phyloP scores from a whole-genome alignment of 2,329 filamentous ascomycete species.

The Xylaria multiplex region DNA sequence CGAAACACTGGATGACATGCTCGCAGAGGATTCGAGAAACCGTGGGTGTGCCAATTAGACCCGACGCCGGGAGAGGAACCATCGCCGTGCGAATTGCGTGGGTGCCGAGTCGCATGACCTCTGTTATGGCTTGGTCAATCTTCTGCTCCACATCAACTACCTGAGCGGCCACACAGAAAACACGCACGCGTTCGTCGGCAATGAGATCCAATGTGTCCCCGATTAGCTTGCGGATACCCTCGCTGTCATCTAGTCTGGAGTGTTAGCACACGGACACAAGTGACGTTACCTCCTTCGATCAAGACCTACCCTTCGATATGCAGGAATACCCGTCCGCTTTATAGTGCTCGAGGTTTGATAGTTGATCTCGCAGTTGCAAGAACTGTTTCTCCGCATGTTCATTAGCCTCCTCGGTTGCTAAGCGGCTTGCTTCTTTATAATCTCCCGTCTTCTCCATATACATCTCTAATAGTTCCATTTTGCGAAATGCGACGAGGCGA shows the following conservation, averaged over 20 bases:
- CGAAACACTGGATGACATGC: slow-evolving; percentile 31
- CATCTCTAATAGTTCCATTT: slow-evolving; percentile 28
- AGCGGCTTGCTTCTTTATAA: slow-evolving; percentile 30
- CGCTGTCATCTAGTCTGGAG: slow-evolving; percentile 12
- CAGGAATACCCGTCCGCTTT: slow-evolving; percentile 31
- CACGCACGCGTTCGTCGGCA: slow-evolving; percentile 33
- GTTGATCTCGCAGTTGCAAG: slow-evolving; percentile 15
- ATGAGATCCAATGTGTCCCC: slow-evolving; percentile 25
- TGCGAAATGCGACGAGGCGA: slow-evolving; percentile 18
- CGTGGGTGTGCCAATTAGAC: slow-evolving; percentile 27
- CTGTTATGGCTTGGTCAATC: slow-evolving; percentile 33
- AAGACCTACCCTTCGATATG: slow-evolving; percentile 25
- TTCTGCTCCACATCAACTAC: slow-evolving; percentile 32
- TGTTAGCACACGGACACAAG: background rate
- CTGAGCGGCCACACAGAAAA: slow-evolving; percentile 33
- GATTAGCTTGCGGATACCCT: slow-evolving; percentile 24
- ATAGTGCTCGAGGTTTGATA: slow-evolving; percentile 24
- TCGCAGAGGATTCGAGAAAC: slow-evolving; percentile 31
- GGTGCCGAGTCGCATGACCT: slow-evolving; percentile 30
- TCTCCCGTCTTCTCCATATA: slow-evolving; percentile 28
- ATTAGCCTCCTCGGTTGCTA: slow-evolving; percentile 25
- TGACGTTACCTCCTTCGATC: background rate
- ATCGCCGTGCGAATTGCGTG: slow-evolving; percentile 32
- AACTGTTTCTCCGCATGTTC: slow-evolving; percentile 27
- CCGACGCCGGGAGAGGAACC: slow-evolving; percentile 27